phyloP scores from a whole-genome alignment of 2,329 filamentous ascomycete species.

The Rhynchosporium graminicola region DNA sequence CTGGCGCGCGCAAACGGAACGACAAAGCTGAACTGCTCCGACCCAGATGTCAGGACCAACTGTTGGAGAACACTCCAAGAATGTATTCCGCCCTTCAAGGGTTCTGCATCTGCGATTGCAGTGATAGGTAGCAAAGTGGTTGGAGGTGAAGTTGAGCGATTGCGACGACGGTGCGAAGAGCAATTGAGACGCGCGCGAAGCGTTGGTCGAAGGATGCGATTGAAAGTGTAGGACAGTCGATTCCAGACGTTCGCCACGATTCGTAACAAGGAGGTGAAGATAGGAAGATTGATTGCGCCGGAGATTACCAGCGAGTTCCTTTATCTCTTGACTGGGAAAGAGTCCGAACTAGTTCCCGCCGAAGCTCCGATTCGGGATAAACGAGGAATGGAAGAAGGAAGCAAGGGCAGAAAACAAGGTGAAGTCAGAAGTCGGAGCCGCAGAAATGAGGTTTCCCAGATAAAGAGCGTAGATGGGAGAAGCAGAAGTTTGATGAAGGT shows the following conservation, averaged over 20 bases:
- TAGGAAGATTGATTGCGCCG: conserved; percentile 9
- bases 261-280: conserved; percentile 1
- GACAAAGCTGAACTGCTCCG: conserved; percentile 6
- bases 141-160: conserved; percentile 8
- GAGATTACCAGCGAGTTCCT: neutral
- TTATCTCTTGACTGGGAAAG: conserved; percentile 6
- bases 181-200: neutral
- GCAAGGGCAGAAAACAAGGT: neutral
- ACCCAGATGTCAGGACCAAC: neutral
- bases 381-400: neutral
- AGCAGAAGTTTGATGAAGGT: neutral
- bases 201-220: neutral
- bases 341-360: conserved; percentile 13
- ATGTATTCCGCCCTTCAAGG: conserved; percentile 1
- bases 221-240: neutral
- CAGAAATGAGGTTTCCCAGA: neutral
- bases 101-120: conserved; percentile 11
- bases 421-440: neutral
- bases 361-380: conserved; percentile 2
- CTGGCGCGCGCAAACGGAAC: neutral
- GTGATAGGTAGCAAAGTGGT: neutral
- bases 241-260: neutral
- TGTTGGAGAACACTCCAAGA: conserved; percentile 2
- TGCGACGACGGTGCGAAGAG: conserved; percentile 9
- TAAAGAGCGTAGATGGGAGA: conserved; percentile 12